These are phyloP conservation scores for Imleria badia DNA, from an alignment of 768 basidiomycete species.

Conservation along the genomic window DNA sequence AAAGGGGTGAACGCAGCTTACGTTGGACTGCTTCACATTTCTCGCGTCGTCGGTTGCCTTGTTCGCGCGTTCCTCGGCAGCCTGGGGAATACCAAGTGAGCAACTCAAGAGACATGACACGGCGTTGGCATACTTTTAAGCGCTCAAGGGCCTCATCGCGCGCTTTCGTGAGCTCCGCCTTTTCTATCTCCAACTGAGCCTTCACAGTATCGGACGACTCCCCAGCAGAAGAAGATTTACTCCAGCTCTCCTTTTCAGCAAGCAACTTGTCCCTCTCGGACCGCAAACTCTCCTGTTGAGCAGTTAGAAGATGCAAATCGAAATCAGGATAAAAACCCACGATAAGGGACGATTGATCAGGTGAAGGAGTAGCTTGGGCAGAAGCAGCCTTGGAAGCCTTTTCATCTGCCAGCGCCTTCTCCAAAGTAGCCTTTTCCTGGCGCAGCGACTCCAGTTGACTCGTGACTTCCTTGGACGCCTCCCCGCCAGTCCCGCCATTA, in stretches of 20 bases:
- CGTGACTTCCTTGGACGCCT: constrained; percentile 31
- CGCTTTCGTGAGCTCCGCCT: constrained; percentile 52
- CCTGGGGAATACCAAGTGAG: constrained; percentile 25
- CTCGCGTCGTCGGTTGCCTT: constrained; percentile 46
- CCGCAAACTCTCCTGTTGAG: constrained; percentile 46
- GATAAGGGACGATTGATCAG: constrained; percentile 31
- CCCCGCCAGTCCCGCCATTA: constrained; percentile 9
- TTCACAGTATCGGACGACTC: constrained; percentile 35
- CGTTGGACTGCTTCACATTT: constrained; percentile 36
- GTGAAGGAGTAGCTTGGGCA: constrained; percentile 1
- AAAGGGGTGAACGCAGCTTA: constrained; percentile 1
- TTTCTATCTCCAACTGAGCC: constrained; percentile 57
- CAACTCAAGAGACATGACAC: not conserved
- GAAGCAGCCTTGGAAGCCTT: constrained; percentile 29
- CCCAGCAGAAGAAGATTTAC: constrained; percentile 21
- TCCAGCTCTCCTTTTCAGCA: constrained; percentile 51
- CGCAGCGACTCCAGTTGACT: constrained; percentile 37
- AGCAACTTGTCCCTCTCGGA: constrained; percentile 63
- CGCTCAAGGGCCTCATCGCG: constrained; percentile 61
- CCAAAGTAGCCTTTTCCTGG: constrained; percentile 39
- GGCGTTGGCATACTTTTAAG: constrained; percentile 45
- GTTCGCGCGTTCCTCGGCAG: constrained; percentile 42
- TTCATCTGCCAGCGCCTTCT: constrained; percentile 40
- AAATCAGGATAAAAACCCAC: constrained; percentile 24
- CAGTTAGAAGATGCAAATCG: not conserved